These are phyloP conservation scores for Phlegmacium glaucopus DNA, from an alignment of 768 basidiomycete genomes.

Conservation along the genomic window DNA sequence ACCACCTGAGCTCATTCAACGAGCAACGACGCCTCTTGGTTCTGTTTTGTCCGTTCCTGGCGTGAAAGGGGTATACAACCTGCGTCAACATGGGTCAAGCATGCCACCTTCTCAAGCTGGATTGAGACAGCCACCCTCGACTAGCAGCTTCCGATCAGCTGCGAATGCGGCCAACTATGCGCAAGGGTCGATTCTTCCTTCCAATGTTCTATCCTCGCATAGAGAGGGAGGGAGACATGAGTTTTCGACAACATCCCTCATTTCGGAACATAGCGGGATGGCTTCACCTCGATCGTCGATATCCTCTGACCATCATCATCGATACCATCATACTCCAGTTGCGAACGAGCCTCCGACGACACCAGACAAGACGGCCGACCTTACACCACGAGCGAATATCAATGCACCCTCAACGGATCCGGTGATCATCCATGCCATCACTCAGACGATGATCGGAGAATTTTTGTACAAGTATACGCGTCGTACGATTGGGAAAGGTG, in stretches of 20 bases:
- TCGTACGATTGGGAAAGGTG: constrained; percentile 82
- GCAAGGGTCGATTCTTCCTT: constrained; percentile 29
- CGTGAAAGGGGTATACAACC: constrained; percentile 36
- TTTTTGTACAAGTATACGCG: constrained; percentile 98
- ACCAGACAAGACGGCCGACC: constrained; percentile 44
- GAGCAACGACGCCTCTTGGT: constrained; percentile 85
- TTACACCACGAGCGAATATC: constrained; percentile 34
- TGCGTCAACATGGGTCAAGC: constrained; percentile 68
- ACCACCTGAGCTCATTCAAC: constrained; percentile 86
- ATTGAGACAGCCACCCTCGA: constrained; percentile 71
- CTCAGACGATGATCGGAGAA: constrained; percentile 99
- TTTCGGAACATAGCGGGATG: constrained; percentile 59
- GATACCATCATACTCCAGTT: constrained; percentile 28
- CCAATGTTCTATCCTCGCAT: constrained; percentile 45
- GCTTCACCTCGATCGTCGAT: constrained; percentile 78
- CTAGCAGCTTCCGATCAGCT: constrained; percentile 79
- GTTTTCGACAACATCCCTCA: constrained; percentile 65
- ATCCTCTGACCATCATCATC: constrained; percentile 70
- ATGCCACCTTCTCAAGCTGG: constrained; percentile 68
- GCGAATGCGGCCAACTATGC: constrained; percentile 57
- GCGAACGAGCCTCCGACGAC: constrained; percentile 36
- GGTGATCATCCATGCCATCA: constrained; percentile 90
- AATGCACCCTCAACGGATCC: constrained; percentile 74
- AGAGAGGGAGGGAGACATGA: constrained; percentile 53
- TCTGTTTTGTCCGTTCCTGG: constrained; percentile 55